These are phyloP conservation scores for Cytospora piceae DNA, from an alignment of 2,329 filamentous ascomycete species.

Conservation along the genomic window DNA sequence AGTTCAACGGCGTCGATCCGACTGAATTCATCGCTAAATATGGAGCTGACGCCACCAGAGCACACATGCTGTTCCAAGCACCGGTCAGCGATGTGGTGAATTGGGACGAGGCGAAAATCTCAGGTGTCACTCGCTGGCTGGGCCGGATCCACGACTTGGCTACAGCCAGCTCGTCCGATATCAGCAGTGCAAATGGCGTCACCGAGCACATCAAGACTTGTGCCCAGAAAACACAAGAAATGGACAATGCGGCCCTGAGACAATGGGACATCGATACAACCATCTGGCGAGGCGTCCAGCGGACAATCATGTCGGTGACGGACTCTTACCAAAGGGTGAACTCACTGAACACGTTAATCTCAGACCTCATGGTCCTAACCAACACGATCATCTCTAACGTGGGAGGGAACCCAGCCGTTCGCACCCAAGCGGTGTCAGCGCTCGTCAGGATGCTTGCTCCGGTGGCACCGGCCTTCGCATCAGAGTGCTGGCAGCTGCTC, in stretches of 20 bases:
- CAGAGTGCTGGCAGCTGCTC: conserved; percentile 76
- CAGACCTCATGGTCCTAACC: conserved; percentile 80
- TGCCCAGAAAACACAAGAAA: conserved; percentile 37
- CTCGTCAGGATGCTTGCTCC: conserved; percentile 77
- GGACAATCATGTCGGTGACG: conserved; percentile 68
- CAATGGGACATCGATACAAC: conserved; percentile 52
- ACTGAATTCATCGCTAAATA: conserved; percentile 71
- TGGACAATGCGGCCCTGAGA: conserved; percentile 39
- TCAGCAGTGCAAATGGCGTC: neutral
- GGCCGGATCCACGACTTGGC: conserved; percentile 66
- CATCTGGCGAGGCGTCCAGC: conserved; percentile 69
- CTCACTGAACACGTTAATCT: conserved; percentile 80
- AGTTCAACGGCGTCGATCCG: conserved; percentile 89
- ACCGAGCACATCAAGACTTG: conserved; percentile 12
- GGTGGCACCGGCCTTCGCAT: conserved; percentile 77
- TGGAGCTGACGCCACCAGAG: conserved; percentile 81
- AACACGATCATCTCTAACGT: conserved; percentile 63
- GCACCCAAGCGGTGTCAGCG: conserved; percentile 52
- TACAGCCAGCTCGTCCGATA: conserved; percentile 15
- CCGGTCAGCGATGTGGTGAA: conserved; percentile 82
- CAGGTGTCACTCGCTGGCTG: conserved; percentile 82
- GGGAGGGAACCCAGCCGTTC: conserved; percentile 48
- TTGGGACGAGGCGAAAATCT: conserved; percentile 84
- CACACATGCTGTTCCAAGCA: conserved; percentile 88
- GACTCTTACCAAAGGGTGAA: conserved; percentile 72